phyloP scores from a whole-genome alignment of 371 early-diverging fungal genomes.

The Chytridium lagenaria region DNA sequence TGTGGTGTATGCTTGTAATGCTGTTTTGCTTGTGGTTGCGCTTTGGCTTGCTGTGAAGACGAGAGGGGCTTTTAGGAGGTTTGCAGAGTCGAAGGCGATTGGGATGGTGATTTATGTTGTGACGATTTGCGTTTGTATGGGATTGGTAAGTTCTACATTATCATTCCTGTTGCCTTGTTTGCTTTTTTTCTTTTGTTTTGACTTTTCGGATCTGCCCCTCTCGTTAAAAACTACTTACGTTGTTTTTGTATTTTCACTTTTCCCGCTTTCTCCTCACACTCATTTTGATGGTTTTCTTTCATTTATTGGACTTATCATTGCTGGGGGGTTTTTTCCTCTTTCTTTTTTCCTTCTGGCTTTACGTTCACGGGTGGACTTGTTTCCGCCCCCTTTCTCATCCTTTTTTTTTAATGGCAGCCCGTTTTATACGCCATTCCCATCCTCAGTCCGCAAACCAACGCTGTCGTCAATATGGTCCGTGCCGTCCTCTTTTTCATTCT shows the following conservation, averaged over 20 bases:
- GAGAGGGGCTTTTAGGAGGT: constrained; percentile 18
- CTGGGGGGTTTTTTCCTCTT: neutral
- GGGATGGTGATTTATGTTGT: constrained; percentile 17
- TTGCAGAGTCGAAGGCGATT: constrained; percentile 25
- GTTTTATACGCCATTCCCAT: constrained; percentile 17
- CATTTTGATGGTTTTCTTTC: neutral
- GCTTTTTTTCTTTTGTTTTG: constrained; percentile 1
- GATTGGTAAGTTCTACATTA: constrained; percentile 14
- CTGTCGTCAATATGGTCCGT: constrained; percentile 16
- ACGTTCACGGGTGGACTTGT: too few species aligned
- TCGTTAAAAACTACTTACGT: too few species aligned
- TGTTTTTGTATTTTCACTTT: neutral
- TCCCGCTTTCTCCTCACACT: neutral
- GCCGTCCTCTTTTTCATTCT: constrained; percentile 8
- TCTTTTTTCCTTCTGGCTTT: too few species aligned
- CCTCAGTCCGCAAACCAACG: neutral
- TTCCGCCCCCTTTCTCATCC: too few species aligned
- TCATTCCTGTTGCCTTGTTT: too few species aligned
- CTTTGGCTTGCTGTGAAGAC: constrained; percentile 21
- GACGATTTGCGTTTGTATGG: constrained; percentile 1
- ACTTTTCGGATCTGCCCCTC: too few species aligned
- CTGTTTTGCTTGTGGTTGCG: constrained; percentile 8
- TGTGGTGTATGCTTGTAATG: constrained; percentile 26
- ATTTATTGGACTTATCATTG: neutral
- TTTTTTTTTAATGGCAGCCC: too few species aligned